These are phyloP conservation scores for Posidonia australis DNA, from an alignment of 106 monocot genomes.

Conservation along the genomic window DNA sequence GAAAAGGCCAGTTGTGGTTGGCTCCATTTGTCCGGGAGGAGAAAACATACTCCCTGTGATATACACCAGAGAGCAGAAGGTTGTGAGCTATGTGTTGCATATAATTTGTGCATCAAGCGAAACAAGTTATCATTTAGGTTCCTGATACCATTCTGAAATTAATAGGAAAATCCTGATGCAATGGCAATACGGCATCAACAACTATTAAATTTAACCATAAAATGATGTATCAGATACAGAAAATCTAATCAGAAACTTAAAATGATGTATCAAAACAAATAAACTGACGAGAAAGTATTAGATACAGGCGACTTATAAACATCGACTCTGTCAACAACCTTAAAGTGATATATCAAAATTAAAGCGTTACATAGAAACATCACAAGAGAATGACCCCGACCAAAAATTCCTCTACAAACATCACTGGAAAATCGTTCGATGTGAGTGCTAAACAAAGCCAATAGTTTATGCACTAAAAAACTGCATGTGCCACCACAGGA, in stretches of 20 bases:
- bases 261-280: background rate
- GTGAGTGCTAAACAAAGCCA: no score
- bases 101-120: background rate
- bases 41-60: constrained; percentile 7
- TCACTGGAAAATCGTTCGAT: no score
- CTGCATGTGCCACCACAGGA: no score
- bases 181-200: background rate
- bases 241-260: background rate
- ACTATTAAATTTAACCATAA: background rate
- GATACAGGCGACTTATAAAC: background rate
- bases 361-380: no score
- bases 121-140: background rate
- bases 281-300: background rate
- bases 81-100: background rate
- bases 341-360: no score
- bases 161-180: background rate
- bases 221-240: background rate
- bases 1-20: constrained; percentile 3
- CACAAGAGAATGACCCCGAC: no score
- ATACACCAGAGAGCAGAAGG: background rate
- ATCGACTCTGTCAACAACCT: no score
- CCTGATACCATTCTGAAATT: background rate
- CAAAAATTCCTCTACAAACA: no score
- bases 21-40: background rate
- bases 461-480: no score